These are phyloP conservation scores for Syncephalastrum sp. DNA, from an alignment of 371 early-diverging fungal genomes.

Conservation along the genomic window DNA sequence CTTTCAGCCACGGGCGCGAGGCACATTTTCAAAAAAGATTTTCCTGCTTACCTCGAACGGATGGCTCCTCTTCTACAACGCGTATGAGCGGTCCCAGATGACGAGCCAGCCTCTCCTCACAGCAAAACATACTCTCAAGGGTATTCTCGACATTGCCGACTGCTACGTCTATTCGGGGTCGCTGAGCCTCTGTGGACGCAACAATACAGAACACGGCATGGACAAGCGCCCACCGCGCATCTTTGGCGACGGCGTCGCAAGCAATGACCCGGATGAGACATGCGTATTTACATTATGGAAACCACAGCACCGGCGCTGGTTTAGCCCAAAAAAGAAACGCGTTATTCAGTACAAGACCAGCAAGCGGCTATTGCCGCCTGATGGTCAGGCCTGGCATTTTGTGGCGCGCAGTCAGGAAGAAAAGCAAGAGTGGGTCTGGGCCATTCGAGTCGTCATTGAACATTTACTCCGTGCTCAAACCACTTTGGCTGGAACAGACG, in stretches of 20 bases:
- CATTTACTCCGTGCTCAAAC: constrained; percentile 23
- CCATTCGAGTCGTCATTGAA: constrained; percentile 39
- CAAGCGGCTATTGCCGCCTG: constrained; percentile 16
- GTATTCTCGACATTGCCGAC: constrained; percentile 46
- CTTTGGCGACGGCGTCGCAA: constrained; percentile 48
- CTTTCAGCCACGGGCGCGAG: constrained; percentile 43
- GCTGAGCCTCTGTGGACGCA: constrained; percentile 29
- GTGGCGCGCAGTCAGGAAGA: constrained; percentile 35
- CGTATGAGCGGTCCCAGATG: constrained; percentile 32
- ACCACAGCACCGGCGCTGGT: constrained; percentile 35
- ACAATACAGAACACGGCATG: constrained; percentile 14
- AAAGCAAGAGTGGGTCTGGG: constrained; percentile 52
- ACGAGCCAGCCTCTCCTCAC: constrained; percentile 28
- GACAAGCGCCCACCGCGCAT: constrained; percentile 35
- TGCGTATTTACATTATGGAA: constrained; percentile 64
- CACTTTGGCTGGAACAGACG: too few species aligned
- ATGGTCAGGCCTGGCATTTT: constrained; percentile 34
- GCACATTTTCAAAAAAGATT: constrained; percentile 52
- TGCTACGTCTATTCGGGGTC: constrained; percentile 58
- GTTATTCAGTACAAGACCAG: constrained; percentile 26
- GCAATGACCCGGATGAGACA: constrained; percentile 46
- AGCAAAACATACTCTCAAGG: constrained; percentile 36
- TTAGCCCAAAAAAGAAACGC: constrained; percentile 29
- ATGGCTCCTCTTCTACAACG: constrained; percentile 46
- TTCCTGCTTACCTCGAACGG: constrained; percentile 51